Base-by-base conservation (phyloP, 768 basidiomycete genomes). In the Rhodotorula diobovata region DNA sequence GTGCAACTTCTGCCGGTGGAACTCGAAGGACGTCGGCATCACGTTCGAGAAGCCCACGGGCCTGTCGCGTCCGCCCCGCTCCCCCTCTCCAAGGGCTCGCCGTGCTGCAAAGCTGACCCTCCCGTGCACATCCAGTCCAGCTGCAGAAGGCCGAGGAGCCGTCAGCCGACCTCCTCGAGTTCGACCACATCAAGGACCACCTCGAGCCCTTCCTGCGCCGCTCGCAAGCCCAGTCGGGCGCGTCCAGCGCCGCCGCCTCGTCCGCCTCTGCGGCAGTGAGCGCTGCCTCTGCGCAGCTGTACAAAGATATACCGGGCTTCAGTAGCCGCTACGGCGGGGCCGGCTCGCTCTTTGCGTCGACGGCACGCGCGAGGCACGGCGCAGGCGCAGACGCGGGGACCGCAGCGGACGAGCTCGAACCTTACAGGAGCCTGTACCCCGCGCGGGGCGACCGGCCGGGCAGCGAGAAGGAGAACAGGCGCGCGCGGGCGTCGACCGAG, bases 31-130 rank as follows among this genome's bases (percentile, higher is more conserved):
- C 79, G 87, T 93, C 2, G 91, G 90, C 0, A 90, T 94, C 78
- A 90, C 87, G 20, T 98, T 98, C 76, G 94, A 97, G 78, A 99
- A 98, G 79, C 91, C 94, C 1, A 96, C 94, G 1, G 93, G 95
- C 25, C 86, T 99, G 39, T 93, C 94, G 70, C 87, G 95, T 95
- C 69, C 74, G 87, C 77, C 45, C 34, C 41, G 5, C 11, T 23
- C 21, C 34, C 39, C 34, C 4, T 16, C 30, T 35, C 55, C n/a
- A n/a, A n/a, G n/a, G n/a, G n/a, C n/a, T 30, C 16, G 37, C 32
- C 23, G 20, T 2, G 4, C 1, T 10, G 3, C 20, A 21, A 12
- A 4, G 41, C 37, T 64, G 34, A 39, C 59, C n/a, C 6, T 12
- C 48, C 9, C 25, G 48, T 28, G 25, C 41, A 5, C 8, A 6